phyloP scores from a whole-genome alignment of 306 rosid species.

The Ormosia emarginata region DNA sequence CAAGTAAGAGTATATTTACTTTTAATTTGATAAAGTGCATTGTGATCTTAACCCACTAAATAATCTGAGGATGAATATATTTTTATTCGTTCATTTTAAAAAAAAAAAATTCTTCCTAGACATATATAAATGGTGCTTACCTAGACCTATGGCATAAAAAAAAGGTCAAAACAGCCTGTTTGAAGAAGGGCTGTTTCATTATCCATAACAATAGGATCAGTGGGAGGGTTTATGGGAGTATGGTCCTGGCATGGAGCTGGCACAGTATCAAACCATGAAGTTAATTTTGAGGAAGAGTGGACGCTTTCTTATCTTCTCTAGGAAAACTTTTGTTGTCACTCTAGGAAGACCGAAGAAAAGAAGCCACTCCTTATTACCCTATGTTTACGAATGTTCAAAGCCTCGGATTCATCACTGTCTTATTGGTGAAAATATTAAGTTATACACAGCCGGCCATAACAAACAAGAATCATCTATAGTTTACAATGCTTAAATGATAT shows the following conservation, averaged over 20 bases:
- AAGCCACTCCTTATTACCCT: constrained; percentile 1
- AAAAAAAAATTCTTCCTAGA: too few species aligned
- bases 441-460: constrained; percentile 34
- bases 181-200: constrained; percentile 51
- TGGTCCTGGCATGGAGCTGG: constrained; percentile 36
- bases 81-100: too few species aligned
- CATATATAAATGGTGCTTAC: constrained; percentile 30
- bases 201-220: constrained; percentile 68
- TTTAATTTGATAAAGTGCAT: too few species aligned
- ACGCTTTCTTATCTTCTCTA: constrained; percentile 12
- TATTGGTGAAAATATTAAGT: constrained; percentile 27
- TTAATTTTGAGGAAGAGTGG: constrained; percentile 29
- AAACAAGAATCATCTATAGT: not conserved
- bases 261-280: constrained; percentile 25
- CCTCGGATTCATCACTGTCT: constrained; percentile 43
- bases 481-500: constrained; percentile 1
- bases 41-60: too few species aligned
- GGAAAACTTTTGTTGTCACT: constrained; percentile 35
- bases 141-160: too few species aligned
- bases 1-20: too few species aligned
- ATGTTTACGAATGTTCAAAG: not conserved
- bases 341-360: not conserved
- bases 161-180: constrained; percentile 39
- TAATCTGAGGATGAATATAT: too few species aligned
- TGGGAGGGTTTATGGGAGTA: constrained; percentile 58